phyloP scores from a whole-genome alignment of 2,329 filamentous ascomycete species.

The Shiraia bambusicola region DNA sequence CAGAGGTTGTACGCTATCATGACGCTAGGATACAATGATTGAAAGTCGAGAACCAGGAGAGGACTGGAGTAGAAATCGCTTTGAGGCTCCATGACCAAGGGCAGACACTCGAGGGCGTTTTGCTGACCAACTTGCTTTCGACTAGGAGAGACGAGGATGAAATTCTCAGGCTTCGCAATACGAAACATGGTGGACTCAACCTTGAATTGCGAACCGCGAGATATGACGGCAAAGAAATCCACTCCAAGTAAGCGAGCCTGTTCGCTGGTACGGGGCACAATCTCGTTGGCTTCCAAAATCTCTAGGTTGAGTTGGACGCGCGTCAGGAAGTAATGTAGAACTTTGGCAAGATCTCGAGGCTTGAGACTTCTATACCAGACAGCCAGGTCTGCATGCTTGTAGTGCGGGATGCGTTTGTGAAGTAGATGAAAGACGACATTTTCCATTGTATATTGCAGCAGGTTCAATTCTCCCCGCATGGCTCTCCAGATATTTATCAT shows the following conservation, averaged over 20 bases:
- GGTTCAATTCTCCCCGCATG: constrained; percentile 87
- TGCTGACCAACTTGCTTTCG: constrained; percentile 90
- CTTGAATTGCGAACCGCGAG: constrained; percentile 94
- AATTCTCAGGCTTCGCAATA: constrained; percentile 96
- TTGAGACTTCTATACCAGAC: constrained; percentile 74
- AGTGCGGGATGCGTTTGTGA: constrained; percentile 85
- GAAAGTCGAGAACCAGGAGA: constrained; percentile 88
- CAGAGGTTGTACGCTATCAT: constrained; percentile 99
- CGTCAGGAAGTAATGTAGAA: constrained; percentile 74
- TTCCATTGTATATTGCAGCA: constrained; percentile 94
- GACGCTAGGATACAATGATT: constrained; percentile 92
- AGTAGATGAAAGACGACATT: constrained; percentile 92
- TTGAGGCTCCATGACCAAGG: constrained; percentile 95
- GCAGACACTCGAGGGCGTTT: constrained; percentile 91
- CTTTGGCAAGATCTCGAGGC: constrained; percentile 68
- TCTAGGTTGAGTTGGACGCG: constrained; percentile 83
- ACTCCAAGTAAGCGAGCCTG: constrained; percentile 90
- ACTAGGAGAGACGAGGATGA: constrained; percentile 84
- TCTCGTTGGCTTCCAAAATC: constrained; percentile 85
- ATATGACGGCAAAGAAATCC: constrained; percentile 96
- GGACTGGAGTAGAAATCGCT: constrained; percentile 92
- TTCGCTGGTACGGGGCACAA: constrained; percentile 86
- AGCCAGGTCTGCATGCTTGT: constrained; percentile 76
- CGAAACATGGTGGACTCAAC: constrained; percentile 98
- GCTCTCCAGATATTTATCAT: constrained; percentile 97